Evolutionary conservation across 352 stramenopile species (phyloP), one percentile per base, ranked within the genome.

Genomic region (Pythium sp.): DNA sequence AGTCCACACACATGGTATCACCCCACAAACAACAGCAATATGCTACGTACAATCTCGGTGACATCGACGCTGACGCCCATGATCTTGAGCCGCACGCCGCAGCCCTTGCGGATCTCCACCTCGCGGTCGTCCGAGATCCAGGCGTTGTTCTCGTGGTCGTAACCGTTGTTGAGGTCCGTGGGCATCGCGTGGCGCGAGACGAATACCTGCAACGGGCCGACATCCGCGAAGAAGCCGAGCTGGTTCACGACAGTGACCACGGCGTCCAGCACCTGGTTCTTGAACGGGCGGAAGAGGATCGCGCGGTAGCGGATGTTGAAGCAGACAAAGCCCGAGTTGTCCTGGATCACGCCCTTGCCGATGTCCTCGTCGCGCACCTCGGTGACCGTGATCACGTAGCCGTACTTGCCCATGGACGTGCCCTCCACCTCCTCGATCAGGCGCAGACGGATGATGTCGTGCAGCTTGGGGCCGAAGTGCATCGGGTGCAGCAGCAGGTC

Each of bases 41-140:
- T 53, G 22, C 4, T 18, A 79, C 77, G 58, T 79, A 87, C 85
- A 72, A 98, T 98, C 80, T 98, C 97, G 24, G 95, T 98, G 75
- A 98, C 92, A 76, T 99, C 97, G 54, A 99, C 95, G 58, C 92
- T 98, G 67, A 98, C 84, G 76, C 96, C 96, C 83, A 98, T 98
- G 78, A 99, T 98, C 72, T 97, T 96, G 62, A 99, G 87, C 57
- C 97, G 84, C 49, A 99, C 95, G 62, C 96, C 96, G 71, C 94
- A 98, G 26, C 95, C 94, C 55, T 97, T 94, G 58, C 94, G 92
- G 74, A 99, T 99, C 61, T 99, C 92, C 8, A 98, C 95, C 76
- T 98, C 95, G 46, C 97, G 97, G 77, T 99, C 97, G 70, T 98
- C 95, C 64, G 89, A 97, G 57, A 99, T 97, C 97, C 97, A 99